Evolutionary conservation across 352 stramenopile species (phyloP).

Genomic region (Globisporangium nagaii): DNA sequence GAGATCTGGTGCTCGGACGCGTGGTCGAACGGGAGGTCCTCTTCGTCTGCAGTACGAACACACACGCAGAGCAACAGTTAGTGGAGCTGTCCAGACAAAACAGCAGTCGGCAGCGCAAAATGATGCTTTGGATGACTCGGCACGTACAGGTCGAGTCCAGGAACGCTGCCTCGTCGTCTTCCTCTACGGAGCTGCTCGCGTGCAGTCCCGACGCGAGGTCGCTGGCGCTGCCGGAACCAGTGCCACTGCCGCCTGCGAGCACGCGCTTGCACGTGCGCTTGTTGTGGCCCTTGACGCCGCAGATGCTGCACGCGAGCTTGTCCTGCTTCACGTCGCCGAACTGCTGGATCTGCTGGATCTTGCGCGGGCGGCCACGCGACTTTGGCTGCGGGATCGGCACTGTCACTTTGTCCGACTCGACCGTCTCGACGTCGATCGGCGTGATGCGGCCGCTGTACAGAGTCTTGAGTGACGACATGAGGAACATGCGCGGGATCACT

Average conservation of each 20-base stretch:
- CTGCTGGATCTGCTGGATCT: slow-evolving; percentile 79
- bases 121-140: too few species aligned
- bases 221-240: background rate
- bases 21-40: slow-evolving; percentile 16
- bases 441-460: slow-evolving; percentile 68
- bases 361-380: slow-evolving; percentile 56
- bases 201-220: slow-evolving; percentile 7
- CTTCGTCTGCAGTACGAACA: slow-evolving; percentile 10
- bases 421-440: slow-evolving; percentile 73
- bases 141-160: slow-evolving; percentile 16
- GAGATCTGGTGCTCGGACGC: slow-evolving; percentile 9
- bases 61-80: too few species aligned
- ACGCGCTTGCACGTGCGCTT: slow-evolving; percentile 77
- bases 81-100: background rate
- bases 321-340: slow-evolving; percentile 62
- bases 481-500: slow-evolving; percentile 74
- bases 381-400: slow-evolving; percentile 50
- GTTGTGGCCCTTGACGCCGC: slow-evolving; percentile 79
- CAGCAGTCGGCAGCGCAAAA: background rate
- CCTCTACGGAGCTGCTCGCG: slow-evolving; percentile 1
- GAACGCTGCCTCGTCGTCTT: slow-evolving; percentile 14
- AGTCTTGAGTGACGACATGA: slow-evolving; percentile 73
- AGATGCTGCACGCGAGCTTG: slow-evolving; percentile 74
- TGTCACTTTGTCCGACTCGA: slow-evolving; percentile 54
- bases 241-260: background rate